Evolutionary conservation across 768 basidiomycete species (phyloP).

Genomic region (Pleurotus djamor): DNA sequence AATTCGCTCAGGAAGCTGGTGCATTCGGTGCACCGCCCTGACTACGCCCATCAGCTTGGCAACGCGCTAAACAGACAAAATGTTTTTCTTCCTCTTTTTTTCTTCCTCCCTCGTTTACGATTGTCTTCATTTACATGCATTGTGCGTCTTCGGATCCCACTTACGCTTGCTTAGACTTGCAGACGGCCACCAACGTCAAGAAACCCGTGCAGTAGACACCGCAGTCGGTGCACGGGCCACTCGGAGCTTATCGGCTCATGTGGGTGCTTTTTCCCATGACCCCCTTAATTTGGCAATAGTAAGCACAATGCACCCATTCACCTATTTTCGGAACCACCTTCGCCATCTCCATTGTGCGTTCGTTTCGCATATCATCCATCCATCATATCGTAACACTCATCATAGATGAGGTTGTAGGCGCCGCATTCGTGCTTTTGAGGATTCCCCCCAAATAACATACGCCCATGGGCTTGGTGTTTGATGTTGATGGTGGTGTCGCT

Average conservation of each 20-base stretch:
- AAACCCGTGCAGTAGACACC: no score
- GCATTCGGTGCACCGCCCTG: slow-evolving; percentile 3
- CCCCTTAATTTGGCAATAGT: neutral
- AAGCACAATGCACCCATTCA: neutral
- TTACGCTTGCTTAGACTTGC: neutral
- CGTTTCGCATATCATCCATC: neutral
- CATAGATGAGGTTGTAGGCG: no score
- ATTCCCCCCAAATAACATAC: neutral
- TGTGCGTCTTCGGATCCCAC: neutral
- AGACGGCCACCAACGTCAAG: no score
- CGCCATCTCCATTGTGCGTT: neutral
- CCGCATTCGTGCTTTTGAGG: neutral
- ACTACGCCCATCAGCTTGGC: slow-evolving; percentile 5
- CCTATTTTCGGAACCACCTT: neutral
- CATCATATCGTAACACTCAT: no score
- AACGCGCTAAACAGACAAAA: slow-evolving; percentile 5
- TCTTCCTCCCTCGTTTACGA: neutral
- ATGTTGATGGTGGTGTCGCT: no score
- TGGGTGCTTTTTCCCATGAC: slow-evolving; percentile 4
- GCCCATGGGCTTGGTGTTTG: neutral
- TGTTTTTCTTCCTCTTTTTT: neutral
- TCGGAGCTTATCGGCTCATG: slow-evolving; percentile 6
- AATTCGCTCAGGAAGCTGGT: neutral
- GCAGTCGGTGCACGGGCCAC: neutral
- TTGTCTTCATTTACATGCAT: neutral